These are phyloP conservation scores for Aspergillus ochraceus DNA, from an alignment of 2,329 filamentous ascomycete species.

Conservation along the genomic window DNA sequence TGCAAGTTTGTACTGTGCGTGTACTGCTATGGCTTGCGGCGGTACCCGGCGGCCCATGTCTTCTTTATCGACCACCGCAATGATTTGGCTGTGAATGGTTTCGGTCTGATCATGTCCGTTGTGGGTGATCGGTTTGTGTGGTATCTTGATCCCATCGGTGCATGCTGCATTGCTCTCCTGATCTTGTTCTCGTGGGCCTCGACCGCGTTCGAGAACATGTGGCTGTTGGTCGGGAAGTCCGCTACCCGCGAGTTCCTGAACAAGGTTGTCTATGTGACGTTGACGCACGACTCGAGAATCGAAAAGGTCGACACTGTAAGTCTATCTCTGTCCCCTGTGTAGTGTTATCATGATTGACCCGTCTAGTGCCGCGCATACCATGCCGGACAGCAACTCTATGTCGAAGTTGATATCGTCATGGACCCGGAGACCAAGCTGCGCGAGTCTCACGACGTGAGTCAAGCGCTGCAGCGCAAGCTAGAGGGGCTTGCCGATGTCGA, in stretches of 20 bases:
- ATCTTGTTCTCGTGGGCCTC: constrained; percentile 1
- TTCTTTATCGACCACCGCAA: constrained; percentile 5
- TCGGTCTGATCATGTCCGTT: constrained; percentile 2
- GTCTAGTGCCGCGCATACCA: constrained; percentile 1
- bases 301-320: constrained; percentile 2
- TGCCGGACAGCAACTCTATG: constrained; percentile 3
- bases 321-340: not conserved
- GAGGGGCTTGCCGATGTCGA: not conserved
- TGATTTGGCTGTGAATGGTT: not conserved
- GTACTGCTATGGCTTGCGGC: not conserved
- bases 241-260: constrained; percentile 1
- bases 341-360: not conserved
- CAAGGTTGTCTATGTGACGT: constrained; percentile 1
- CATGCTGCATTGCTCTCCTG: not conserved
- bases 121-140: not conserved
- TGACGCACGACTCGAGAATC: constrained; percentile 1
- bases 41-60: constrained; percentile 1
- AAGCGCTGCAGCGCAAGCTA: not conserved
- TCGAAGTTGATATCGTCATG: constrained; percentile 4
- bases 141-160: constrained; percentile 2
- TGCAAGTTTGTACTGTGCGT: constrained; percentile 1
- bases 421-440: not conserved
- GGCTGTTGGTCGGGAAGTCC: not conserved
- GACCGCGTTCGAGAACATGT: constrained; percentile 3
- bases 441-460: constrained; percentile 1